Base-by-base conservation (phyloP, 2,329 filamentous ascomycete species). In the Apiospora saccharicola region DNA sequence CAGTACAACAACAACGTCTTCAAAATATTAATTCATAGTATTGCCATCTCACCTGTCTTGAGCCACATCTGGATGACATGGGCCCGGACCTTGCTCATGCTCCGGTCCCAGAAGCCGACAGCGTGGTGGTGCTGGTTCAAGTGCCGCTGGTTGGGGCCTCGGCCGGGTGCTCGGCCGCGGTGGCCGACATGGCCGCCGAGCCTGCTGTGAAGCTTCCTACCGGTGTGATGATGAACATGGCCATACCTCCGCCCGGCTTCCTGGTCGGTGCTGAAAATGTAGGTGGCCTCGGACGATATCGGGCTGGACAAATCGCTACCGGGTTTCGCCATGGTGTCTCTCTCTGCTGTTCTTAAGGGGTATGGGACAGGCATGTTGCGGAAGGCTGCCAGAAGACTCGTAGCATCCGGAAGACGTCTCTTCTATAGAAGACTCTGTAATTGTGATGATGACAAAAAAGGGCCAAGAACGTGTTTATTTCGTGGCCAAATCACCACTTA, bases 81-180 rank as follows among this genome's bases (percentile, higher is more conserved):
- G 2, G 73, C 67, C 22, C 80, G 75, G 22, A 80, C 75, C 44
- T 78, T 80, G 43, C 67, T 72, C 75, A 80, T 73, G 3, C 79
- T 77, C 1, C 80, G 80, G 72, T 86, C 79, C 81, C 83, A 87
- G 72, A 87, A 86, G 4, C 85, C 85, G 0, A 87, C 85, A 0
- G 84, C 79, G 64, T 77, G 73, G 7, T 78, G 77, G 41, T 75
- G 74, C 68, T 75, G 74, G 26, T 72, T 70, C 22, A 68, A 26
- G 19, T 71, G 74, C 16, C 34, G 46, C 47, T 57, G 46, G 22
- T 57, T 51, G 13, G 47, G 68, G 14, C 46, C 47, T 19, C 46
- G 37, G 47, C 68, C 68, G 6, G 26, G 24, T 47, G 57, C 68
- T 19, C n/a, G 47, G 47, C 49, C 34, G 19, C 13, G 26, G 53